Evolutionary conservation across 148 eudicot genomes (phyloP), one percentile per base, ranked within the genome.

Genomic region (Pouteria glomerata): DNA sequence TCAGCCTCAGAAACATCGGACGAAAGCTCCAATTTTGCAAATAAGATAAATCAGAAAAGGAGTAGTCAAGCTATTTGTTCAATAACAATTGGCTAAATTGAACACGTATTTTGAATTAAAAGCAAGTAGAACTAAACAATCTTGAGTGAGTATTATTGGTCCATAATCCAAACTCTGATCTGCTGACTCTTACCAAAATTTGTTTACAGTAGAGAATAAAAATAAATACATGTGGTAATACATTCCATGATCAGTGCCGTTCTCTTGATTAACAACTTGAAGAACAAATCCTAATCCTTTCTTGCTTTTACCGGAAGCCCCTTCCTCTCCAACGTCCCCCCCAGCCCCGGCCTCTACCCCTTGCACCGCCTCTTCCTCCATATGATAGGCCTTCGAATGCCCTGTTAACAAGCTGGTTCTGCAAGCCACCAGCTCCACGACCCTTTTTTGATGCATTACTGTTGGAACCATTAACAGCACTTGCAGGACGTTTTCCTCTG

Each of bases 251-350:
- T 47, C 19, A 21, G n/a, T 24, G 21, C 1, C 8, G 33, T 67
- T 21, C 48, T 19, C 50, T 52, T 34, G 26, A 51, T 69, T 47
- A 63, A 69, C 31, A 12, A 50, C 61, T n/a, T n/a, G n/a, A 31
- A 51, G 24, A 42, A 47, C 51, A 58, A 26, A 34, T 34, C 45
- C 51, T 33, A 8, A 57, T 26, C 57, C 23, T 16, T 8, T 35
- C n/a, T 16, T 23, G 30, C 6, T 14, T 18, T 35, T 72, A 83
- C 73, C 74, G 50, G 71, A 58, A 85, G 14, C 85, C 78, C 71
- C 92, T 85, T 39, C 93, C 97, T 78, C 94, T 78, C 35, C 94
- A 88, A 24, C 89, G 80, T 15, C 90, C 82, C n/a, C 88, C 80
- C 71, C 86, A 59, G 67, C 91, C 91, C 66, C 90, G 71, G 12